phyloP scores from a whole-genome alignment of 192 early-diverging fungal genomes.

The Coemansia erecta region DNA sequence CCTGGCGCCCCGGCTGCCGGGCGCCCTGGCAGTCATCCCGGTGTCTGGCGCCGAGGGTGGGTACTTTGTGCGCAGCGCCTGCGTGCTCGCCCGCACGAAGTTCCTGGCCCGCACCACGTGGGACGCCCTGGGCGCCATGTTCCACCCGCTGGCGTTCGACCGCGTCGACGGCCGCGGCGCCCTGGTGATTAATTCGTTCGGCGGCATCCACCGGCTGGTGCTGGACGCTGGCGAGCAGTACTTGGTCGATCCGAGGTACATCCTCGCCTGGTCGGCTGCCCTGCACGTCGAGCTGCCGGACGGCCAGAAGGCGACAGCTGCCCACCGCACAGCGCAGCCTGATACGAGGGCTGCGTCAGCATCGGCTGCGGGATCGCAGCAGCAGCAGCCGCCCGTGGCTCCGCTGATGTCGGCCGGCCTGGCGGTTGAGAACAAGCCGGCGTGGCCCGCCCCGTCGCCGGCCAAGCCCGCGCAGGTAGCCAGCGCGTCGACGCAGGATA shows the following conservation, averaged over 20 bases:
- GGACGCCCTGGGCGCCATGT: constrained; percentile 30
- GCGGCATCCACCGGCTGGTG: constrained; percentile 66
- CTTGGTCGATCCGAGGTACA: constrained; percentile 66
- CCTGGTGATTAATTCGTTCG: constrained; percentile 63
- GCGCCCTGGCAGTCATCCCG: constrained; percentile 63
- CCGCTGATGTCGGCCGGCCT: constrained; percentile 30
- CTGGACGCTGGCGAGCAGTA: constrained; percentile 70
- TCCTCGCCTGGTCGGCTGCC: constrained; percentile 38
- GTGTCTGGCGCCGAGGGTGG: constrained; percentile 57
- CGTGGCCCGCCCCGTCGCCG: constrained; percentile 28
- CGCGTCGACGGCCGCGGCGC: constrained; percentile 65
- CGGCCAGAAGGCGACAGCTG: background rate
- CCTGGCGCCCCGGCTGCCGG: constrained; percentile 60
- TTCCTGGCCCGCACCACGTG: constrained; percentile 39
- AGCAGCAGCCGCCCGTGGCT: background rate
- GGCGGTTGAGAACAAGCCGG: constrained; percentile 23
- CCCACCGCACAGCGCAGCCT: background rate
- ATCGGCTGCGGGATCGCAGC: background rate
- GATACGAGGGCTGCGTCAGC: background rate
- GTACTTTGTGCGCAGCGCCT: constrained; percentile 62
- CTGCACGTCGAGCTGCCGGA: constrained; percentile 15
- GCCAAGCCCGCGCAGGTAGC: constrained; percentile 27
- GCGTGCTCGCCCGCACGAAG: constrained; percentile 57
- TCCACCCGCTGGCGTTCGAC: constrained; percentile 62
- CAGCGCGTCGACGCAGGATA: constrained; percentile 1